phyloP scores from a whole-genome alignment of 2,329 filamentous ascomycete species.

The Sarocladium kiliense region DNA sequence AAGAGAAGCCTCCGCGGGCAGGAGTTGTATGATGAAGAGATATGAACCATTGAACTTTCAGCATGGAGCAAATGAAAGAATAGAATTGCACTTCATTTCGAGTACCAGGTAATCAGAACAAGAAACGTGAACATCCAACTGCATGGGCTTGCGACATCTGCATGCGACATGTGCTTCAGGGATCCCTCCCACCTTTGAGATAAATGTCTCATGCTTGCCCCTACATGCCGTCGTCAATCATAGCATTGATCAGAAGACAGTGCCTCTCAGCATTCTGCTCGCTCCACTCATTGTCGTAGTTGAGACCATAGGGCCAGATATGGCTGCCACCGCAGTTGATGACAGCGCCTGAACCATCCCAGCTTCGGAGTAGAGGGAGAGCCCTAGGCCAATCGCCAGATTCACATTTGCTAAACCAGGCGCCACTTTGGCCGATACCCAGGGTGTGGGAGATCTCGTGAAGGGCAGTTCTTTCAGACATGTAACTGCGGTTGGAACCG shows the following conservation, averaged over 20 bases:
- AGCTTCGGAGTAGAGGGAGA: slow-evolving; percentile 31
- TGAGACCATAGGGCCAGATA: slow-evolving; percentile 37
- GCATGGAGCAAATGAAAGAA: too few species aligned
- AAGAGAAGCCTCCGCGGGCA: slow-evolving; percentile 17
- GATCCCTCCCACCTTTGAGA: too few species aligned
- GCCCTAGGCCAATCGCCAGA: slow-evolving; percentile 37
- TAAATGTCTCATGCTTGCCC: too few species aligned
- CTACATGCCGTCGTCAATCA: slow-evolving; percentile 33
- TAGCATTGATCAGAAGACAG: slow-evolving; percentile 37
- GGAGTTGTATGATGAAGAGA: slow-evolving; percentile 3
- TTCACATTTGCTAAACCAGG: slow-evolving; percentile 32
- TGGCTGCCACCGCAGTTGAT: slow-evolving; percentile 36
- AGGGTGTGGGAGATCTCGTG: slow-evolving; percentile 44
- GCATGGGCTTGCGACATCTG: too few species aligned
- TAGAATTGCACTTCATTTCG: too few species aligned
- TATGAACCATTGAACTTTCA: too few species aligned
- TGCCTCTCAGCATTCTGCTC: slow-evolving; percentile 39
- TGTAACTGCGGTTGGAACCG: slow-evolving; percentile 37
- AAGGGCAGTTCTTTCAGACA: slow-evolving; percentile 43
- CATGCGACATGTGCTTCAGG: too few species aligned
- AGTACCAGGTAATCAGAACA: too few species aligned
- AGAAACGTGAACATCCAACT: too few species aligned
- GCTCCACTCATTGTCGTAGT: slow-evolving; percentile 39
- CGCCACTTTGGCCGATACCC: slow-evolving; percentile 38
- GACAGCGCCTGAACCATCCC: slow-evolving; percentile 30